A percentile compares a stretch with the other conserved stretches of the same genome.
Conservation (phyloP, 129 eudicot species). For the Arctium lappa region DNA sequence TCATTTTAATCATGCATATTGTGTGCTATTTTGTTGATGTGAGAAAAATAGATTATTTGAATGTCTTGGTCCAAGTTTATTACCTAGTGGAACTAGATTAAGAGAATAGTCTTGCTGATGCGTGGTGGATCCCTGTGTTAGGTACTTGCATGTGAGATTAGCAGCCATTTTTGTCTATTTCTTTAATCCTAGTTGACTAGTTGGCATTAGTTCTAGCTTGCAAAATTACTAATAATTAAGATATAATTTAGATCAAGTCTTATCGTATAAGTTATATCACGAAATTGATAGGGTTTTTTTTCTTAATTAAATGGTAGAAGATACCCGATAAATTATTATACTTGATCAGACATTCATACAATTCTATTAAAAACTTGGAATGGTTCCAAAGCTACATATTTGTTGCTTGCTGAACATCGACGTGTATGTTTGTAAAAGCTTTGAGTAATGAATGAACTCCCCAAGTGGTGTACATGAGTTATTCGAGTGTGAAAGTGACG, state of each 20-base stretch:
- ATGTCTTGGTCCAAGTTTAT: conserved; percentile 22
- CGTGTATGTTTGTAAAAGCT: not conserved
- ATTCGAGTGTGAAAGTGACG: not conserved
- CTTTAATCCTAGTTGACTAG: not conserved
- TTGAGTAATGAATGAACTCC: not conserved
- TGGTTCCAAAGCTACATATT: not conserved
- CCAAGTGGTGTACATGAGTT: not conserved
- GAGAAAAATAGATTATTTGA: not conserved
- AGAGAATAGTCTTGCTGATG: conserved; percentile 2
- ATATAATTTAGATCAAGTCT: not conserved
- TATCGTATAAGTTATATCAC: not conserved
- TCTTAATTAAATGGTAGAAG: not conserved
- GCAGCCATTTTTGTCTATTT: conserved; percentile 9
- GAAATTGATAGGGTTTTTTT: not conserved
- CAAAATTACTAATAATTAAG: conserved; percentile 2
- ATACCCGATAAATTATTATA: not conserved
- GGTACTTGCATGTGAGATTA: conserved; percentile 15
- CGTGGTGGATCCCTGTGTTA: conserved; percentile 18
- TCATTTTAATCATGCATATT: conserved; percentile 15
- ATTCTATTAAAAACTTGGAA: not conserved
- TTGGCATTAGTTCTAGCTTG: conserved; percentile 1
- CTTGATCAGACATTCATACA: not conserved
- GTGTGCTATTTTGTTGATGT: conserved; percentile 6
- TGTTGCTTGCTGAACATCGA: not conserved
- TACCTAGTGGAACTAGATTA: conserved; percentile 22